A percentile compares a stretch with the other conserved stretches of the same genome.
Evolutionary conservation across 139 green algal species (phyloP).

Genomic region (Nannochloris sp.): DNA sequence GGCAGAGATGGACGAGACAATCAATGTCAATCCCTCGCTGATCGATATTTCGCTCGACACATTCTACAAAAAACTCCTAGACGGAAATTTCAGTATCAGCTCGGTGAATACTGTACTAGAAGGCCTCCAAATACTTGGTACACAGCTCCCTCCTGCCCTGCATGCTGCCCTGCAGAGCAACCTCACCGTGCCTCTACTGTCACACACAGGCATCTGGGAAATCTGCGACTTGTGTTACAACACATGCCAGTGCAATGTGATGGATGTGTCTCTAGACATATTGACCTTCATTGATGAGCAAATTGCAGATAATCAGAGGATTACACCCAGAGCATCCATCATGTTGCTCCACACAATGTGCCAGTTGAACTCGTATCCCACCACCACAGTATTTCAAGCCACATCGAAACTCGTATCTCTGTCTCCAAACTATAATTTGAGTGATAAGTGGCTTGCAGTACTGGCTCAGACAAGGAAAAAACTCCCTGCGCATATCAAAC

Average conservation of each 20-base stretch:
- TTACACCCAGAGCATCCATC: not conserved
- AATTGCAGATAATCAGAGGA: not conserved
- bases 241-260: not conserved
- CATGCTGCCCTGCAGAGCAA: too few species aligned
- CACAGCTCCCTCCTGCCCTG: too few species aligned
- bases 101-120: too few species aligned
- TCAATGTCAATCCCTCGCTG: not conserved
- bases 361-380: not conserved
- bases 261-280: not conserved
- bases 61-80: too few species aligned
- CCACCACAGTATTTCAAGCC: not conserved
- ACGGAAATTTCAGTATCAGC: too few species aligned
- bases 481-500: not conserved
- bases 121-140: too few species aligned
- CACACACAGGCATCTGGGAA: too few species aligned
- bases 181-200: too few species aligned
- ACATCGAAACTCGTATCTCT: not conserved
- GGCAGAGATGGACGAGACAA: not conserved
- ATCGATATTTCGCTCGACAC: not conserved
- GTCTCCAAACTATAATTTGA: slow-evolving; percentile 2
- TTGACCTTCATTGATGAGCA: not conserved
- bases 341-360: slow-evolving; percentile 3
- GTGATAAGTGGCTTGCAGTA: not conserved
- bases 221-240: too few species aligned
- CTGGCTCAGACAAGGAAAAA: not conserved